Base-by-base conservation (phyloP, 2,329 filamentous ascomycete species). In the Fusarium hostae region DNA sequence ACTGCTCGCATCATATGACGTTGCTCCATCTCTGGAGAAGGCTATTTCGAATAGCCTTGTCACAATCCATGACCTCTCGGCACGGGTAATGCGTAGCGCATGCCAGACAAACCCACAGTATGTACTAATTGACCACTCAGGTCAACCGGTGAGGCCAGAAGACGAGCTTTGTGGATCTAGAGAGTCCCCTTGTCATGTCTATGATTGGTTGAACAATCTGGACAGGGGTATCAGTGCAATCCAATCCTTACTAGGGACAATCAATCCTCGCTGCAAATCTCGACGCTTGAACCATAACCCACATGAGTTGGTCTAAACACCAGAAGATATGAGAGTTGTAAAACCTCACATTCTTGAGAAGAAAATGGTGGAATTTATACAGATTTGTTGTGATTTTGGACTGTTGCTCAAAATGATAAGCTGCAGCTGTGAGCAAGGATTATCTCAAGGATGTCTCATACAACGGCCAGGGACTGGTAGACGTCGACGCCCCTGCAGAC, bases 361-460 rank as follows among this genome's bases (percentile, higher is more conserved):
- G 18, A 51, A 9, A 16, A 56, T 18, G 16, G 39, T n/a, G 34
- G 32, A 44, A 34, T 32, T 44, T 37, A 18, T 45, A 35, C 11
- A 32, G 13, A 32, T 28, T 47, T 45, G 15, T 32, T 26, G 26
- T n/a, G 26, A 30, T 6, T 24, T 37, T 35, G 18, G n/a, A 28
- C 22, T 43, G 10, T 22, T 35, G 35, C 22, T 57, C 44, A 57
- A 63, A 15, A 65, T 59, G 47, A 26, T 34, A 43, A 59, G 44
- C 59, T 54, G 41, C 52, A 61, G 32, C 40, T 67, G 35, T 28
- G 45, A 60, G 13, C 65, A 69, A 65, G 59, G 35, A 66, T 44
- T 11, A 39, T 50, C 55, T 43, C 30, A 71, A 70, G 69, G 61
- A 57, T 71, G 69, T 71, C 69, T 72, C 69, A 48, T 45, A 59